Evolutionary conservation across 225 moss, liverwort and hornwort genomes (phyloP), one percentile per base, ranked within the genome.

Genomic region (Sphagnum tenellum): DNA sequence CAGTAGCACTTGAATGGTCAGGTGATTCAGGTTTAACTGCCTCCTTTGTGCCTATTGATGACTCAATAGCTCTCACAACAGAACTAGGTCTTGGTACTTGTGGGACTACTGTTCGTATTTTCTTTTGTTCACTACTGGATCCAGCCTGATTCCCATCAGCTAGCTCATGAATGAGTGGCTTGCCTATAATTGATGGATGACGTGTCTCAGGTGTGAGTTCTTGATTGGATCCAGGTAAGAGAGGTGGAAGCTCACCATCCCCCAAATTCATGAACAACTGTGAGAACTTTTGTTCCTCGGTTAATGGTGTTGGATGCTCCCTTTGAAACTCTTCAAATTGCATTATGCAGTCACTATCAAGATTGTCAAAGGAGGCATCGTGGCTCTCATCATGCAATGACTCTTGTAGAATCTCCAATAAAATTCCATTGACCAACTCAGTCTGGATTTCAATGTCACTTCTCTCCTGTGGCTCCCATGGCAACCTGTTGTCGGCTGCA

Each of bases 331-430:
- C 89, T 68, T 94, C 91, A 71, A 91, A 91, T 53, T 75, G 73
- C 59, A 94, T 46, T 3, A 83, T 87, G 14, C 69, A 67, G 48
- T 77, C 74, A 3, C 75, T 77, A 50, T 88, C 83, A 0, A 94
- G 70, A 3, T 69, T 64, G 29, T 73, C 56, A 59, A 94, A 94
- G 46, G 78, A 81, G 11, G 73, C 73, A 47, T 80, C 71, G 8
- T 73, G 68, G 64, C 77, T 77, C 69, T 94, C 94, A 13, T 89
- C 91, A 55, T 94, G 89, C 46, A 94, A 76, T 5, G 83, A 61
- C 64, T 91, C 89, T 63, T 94, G 94, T 4, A 94, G 62, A 66
- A 94, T 66, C 69, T 94, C 88, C 66, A 94, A 70, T 57, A 94
- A 62, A 55, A 91, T 86, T 9, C 81, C 86, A 48, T 86, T 87